Conservation (phyloP, 495 filamentous ascomycete species). For the Apiosordaria backusii region DNA sequence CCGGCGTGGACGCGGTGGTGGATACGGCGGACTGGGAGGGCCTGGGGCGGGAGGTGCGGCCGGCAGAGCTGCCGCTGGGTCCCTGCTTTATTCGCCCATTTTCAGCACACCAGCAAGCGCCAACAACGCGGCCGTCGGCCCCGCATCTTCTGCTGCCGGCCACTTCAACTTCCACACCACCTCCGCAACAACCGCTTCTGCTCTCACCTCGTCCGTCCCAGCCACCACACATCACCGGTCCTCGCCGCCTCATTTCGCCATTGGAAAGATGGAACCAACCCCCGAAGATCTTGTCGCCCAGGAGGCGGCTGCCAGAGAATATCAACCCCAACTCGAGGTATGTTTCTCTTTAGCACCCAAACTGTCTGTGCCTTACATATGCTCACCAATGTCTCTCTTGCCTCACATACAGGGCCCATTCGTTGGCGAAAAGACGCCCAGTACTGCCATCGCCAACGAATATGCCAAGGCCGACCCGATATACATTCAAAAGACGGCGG, state of each 20-base stretch:
- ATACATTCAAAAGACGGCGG: constrained; percentile 79
- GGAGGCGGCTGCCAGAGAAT: constrained; percentile 57
- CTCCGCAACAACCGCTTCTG: constrained; percentile 27
- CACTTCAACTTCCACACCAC: constrained; percentile 27
- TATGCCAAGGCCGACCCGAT: constrained; percentile 89
- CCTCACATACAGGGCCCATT: constrained; percentile 64
- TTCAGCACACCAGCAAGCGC: constrained; percentile 19
- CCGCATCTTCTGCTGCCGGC: constrained; percentile 32
- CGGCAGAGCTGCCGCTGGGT: constrained; percentile 16
- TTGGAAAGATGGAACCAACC: constrained; percentile 40
- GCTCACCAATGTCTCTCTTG: constrained; percentile 18
- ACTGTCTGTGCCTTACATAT: neutral
- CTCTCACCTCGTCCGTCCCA: constrained; percentile 23
- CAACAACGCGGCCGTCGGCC: constrained; percentile 28
- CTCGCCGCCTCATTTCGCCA: constrained; percentile 16
- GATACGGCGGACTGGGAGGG: constrained; percentile 16
- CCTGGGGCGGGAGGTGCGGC: constrained; percentile 20
- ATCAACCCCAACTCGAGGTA: constrained; percentile 65
- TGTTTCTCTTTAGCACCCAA: constrained; percentile 20
- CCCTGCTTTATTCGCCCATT: constrained; percentile 27
- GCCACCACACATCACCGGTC: constrained; percentile 20
- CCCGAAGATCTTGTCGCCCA: constrained; percentile 47
- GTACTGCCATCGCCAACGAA: constrained; percentile 73
- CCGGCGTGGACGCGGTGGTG: constrained; percentile 10
- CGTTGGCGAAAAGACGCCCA: constrained; percentile 74